Evolutionary conservation across 139 green algal genomes (phyloP).

Genomic region (Yamagishiella unicocca): DNA sequence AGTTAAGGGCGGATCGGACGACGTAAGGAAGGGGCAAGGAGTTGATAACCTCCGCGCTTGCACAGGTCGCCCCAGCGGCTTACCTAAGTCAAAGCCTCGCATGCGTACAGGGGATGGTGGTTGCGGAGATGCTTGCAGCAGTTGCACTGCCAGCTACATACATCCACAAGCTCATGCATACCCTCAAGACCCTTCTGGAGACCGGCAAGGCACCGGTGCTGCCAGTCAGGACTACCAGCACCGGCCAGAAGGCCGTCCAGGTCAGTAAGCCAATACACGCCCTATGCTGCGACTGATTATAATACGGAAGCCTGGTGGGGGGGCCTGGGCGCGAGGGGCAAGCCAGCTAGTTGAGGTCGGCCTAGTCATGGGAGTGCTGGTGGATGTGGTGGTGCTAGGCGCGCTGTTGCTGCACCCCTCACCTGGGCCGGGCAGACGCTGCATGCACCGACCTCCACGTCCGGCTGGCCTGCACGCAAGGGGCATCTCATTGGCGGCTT

Average conservation of each 20-base stretch:
- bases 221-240: neutral
- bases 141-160: conserved; percentile 1
- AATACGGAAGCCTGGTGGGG: too few species aligned
- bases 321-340: too few species aligned
- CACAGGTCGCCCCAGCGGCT: neutral
- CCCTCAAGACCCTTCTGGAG: neutral
- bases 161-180: conserved; percentile 16
- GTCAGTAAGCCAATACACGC: conserved; percentile 11
- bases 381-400: too few species aligned
- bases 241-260: conserved; percentile 19
- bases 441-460: too few species aligned
- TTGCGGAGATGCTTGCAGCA: neutral
- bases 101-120: neutral
- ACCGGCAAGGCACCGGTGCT: conserved; percentile 4
- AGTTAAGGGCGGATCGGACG: neutral
- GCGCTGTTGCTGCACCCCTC: too few species aligned
- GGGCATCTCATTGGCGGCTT: too few species aligned
- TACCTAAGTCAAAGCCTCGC: neutral
- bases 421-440: too few species aligned
- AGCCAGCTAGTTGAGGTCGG: too few species aligned
- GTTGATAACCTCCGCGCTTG: neutral
- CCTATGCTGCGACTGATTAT: too few species aligned
- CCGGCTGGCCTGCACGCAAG: too few species aligned
- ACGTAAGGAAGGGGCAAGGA: neutral
- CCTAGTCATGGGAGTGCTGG: too few species aligned